Evolutionary conservation across 2,329 filamentous ascomycete species (phyloP).

Genomic region (Bipolaris gigantea): DNA sequence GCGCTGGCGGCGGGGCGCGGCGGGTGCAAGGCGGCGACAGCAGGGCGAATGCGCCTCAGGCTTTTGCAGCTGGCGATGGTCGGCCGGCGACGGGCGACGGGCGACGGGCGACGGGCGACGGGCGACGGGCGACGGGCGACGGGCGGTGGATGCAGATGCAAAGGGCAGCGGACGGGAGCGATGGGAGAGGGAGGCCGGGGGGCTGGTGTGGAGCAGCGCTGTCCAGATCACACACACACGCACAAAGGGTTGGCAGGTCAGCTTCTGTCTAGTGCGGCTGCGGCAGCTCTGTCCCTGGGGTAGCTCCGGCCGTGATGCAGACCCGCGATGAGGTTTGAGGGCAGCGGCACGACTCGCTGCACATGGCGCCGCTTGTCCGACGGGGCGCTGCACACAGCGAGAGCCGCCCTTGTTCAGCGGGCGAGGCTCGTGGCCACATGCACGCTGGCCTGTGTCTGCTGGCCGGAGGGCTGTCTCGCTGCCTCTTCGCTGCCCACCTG

Average conservation of each 20-base stretch:
- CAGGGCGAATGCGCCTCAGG: conserved; percentile 20
- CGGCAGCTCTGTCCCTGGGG: conserved; percentile 25
- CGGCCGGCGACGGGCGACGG: conserved; percentile 15
- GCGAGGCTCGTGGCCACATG: conserved; percentile 11
- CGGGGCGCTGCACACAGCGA: conserved; percentile 4
- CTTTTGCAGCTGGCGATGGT: conserved; percentile 21
- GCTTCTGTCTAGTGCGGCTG: conserved; percentile 32
- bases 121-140: too few species aligned
- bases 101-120: conserved; percentile 14
- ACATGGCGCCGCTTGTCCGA: background rate
- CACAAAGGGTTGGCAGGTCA: conserved; percentile 25
- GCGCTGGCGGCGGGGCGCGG: conserved; percentile 9
- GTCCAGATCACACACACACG: conserved; percentile 24
- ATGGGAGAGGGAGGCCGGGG: conserved; percentile 16
- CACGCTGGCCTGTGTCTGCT: conserved; percentile 5
- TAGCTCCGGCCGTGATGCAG: conserved; percentile 21
- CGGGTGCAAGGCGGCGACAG: conserved; percentile 8
- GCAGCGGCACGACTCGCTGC: conserved; percentile 10
- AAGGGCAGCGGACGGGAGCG: conserved; percentile 7
- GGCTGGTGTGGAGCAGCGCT: conserved; percentile 18
- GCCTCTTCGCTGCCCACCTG: conserved; percentile 18
- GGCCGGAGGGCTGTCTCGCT: conserved; percentile 7
- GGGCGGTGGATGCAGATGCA: conserved; percentile 12
- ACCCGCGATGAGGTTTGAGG: conserved; percentile 26
- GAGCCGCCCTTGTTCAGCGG: conserved; percentile 1